These are phyloP conservation scores for Didymella keratinophila DNA, from an alignment of 2,329 filamentous ascomycete species.

Conservation along the genomic window DNA sequence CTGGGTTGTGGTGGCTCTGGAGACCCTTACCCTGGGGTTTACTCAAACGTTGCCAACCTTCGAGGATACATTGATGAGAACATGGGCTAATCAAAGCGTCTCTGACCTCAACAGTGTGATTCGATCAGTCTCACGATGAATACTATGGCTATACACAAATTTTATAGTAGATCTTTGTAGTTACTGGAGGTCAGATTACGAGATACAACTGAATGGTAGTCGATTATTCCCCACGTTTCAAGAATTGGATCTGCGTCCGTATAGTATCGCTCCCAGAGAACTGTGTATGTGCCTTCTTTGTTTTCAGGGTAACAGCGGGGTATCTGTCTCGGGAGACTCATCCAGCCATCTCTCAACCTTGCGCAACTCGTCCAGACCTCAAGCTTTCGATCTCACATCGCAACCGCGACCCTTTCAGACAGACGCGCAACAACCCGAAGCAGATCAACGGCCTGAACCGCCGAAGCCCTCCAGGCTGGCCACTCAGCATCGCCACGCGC, in stretches of 20 bases:
- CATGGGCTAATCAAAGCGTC: neutral
- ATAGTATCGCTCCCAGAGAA: neutral
- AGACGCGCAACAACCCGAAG: constrained; percentile 3
- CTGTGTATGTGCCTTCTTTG: neutral
- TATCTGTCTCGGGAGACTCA: neutral
- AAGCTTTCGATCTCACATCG: constrained; percentile 15
- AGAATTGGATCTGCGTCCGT: neutral
- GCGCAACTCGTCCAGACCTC: neutral
- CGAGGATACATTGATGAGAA: neutral
- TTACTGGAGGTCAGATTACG: neutral
- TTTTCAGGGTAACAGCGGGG: neutral
- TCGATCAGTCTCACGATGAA: neutral
- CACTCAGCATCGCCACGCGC: constrained; percentile 3
- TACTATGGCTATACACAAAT: neutral
- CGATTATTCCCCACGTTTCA: neutral
- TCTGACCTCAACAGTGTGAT: neutral
- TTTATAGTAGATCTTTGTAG: neutral
- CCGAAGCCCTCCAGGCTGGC: neutral
- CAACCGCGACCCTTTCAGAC: neutral
- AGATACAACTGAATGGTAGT: neutral
- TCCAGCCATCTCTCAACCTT: neutral
- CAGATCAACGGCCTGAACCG: constrained; percentile 5
- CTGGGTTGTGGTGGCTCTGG: neutral
- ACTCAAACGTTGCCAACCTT: neutral
- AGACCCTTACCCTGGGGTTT: neutral